Percentiles rank a stretch among this genome's conserved stretches.
These are phyloP conservation scores for Alternaria conjuncta DNA, from an alignment of 2,329 filamentous ascomycete genomes.

Conservation along the genomic window DNA sequence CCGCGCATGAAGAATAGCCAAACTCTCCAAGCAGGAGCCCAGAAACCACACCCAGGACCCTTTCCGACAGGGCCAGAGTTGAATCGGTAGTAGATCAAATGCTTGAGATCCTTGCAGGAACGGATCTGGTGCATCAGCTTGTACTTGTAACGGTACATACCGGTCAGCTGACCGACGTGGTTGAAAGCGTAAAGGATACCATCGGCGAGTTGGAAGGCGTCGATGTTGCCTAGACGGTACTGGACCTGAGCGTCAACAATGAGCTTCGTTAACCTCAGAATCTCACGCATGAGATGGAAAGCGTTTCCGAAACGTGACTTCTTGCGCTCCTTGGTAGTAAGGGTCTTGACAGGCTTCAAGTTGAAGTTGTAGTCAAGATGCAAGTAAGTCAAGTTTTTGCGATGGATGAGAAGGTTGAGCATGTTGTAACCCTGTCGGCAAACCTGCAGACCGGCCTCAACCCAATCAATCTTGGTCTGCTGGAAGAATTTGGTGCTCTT, in stretches of 20 bases:
- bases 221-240: constrained; percentile 95
- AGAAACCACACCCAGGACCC: constrained; percentile 97
- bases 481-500: constrained; percentile 99
- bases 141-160: constrained; percentile 99
- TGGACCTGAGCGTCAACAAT: constrained; percentile 99
- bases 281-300: constrained; percentile 98
- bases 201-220: constrained; percentile 97
- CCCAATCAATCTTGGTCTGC: constrained; percentile 99
- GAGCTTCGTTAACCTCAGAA: constrained; percentile 91
- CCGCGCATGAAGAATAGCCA: constrained; percentile 99
- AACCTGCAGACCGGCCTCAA: constrained; percentile 96
- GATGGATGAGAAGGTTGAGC: constrained; percentile 95
- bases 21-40: constrained; percentile 97
- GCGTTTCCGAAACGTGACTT: constrained; percentile 99
- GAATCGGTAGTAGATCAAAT: constrained; percentile 98
- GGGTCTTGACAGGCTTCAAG: constrained; percentile 95
- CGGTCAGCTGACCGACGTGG: constrained; percentile 95
- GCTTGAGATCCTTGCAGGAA: constrained; percentile 98
- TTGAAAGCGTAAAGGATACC: constrained; percentile 99
- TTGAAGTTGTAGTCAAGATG: constrained; percentile 99
- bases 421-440: constrained; percentile 99
- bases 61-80: constrained; percentile 97
- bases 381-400: constrained; percentile 97
- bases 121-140: constrained; percentile 99
- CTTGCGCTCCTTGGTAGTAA: constrained; percentile 98